Percentiles rank a stretch among this genome's conserved stretches.
These are phyloP conservation scores for Aureobasidium musti DNA, from an alignment of 2,329 filamentous ascomycete species.

Conservation along the genomic window DNA sequence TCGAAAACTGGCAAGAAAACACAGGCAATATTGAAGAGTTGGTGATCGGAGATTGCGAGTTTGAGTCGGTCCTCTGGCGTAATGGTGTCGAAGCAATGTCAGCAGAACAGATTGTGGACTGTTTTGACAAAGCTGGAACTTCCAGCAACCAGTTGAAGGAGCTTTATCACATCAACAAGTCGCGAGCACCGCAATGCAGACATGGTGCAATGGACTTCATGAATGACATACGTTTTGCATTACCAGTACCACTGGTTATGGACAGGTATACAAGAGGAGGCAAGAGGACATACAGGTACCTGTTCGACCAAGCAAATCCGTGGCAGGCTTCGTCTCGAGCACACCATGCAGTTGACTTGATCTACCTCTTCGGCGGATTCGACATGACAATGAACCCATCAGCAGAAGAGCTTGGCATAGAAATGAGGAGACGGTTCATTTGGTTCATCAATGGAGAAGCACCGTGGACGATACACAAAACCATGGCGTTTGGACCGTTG, in stretches of 20 bases:
- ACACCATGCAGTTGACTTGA: conserved; percentile 53
- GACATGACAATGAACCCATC: conserved; percentile 43
- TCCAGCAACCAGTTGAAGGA: conserved; percentile 42
- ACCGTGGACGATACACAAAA: conserved; percentile 43
- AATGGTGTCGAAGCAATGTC: conserved; percentile 46
- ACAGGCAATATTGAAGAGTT: conserved; percentile 43
- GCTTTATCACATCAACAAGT: conserved; percentile 47
- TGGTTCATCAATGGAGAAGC: conserved; percentile 43
- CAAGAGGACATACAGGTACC: conserved; percentile 44
- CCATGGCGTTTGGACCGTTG: conserved; percentile 47
- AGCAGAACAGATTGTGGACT: conserved; percentile 41
- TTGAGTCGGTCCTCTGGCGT: conserved; percentile 50
- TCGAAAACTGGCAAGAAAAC: conserved; percentile 45
- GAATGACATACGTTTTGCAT: conserved; percentile 40
- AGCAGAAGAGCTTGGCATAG: conserved; percentile 41
- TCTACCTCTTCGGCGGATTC: conserved; percentile 49
- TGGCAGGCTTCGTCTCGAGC: conserved; percentile 51
- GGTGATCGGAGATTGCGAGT: conserved; percentile 50
- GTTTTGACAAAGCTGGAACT: conserved; percentile 41
- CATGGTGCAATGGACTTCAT: conserved; percentile 47
- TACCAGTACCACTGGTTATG: conserved; percentile 36
- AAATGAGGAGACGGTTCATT: conserved; percentile 49
- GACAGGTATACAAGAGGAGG: conserved; percentile 32
- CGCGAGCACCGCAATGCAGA: conserved; percentile 46
- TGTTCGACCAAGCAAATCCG: conserved; percentile 52